These are phyloP conservation scores for Brassica incana DNA, from an alignment of 345 rosid genomes.

Conservation along the genomic window DNA sequence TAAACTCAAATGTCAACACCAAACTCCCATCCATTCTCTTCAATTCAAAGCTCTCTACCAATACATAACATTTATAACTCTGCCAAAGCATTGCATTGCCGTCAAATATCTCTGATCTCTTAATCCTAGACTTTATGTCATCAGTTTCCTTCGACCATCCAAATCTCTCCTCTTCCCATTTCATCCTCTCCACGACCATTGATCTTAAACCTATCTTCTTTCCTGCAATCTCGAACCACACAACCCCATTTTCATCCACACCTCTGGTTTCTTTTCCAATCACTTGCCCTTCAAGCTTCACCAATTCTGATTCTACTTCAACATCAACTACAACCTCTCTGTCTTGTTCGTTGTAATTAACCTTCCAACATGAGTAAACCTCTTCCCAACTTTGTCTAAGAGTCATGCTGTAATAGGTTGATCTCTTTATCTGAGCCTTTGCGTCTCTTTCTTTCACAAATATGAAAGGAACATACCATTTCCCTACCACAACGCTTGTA, in stretches of 20 bases:
- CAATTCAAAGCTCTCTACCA: constrained; percentile 66
- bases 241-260: constrained; percentile 39
- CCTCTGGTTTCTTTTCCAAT: not conserved
- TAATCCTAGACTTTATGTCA: constrained; percentile 22
- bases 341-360: not conserved
- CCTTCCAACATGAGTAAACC: constrained; percentile 41
- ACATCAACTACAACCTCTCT: constrained; percentile 36
- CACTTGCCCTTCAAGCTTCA: constrained; percentile 38
- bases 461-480: constrained; percentile 73
- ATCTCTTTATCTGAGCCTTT: constrained; percentile 44
- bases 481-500: constrained; percentile 48
- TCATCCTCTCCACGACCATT: constrained; percentile 52
- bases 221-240: constrained; percentile 40
- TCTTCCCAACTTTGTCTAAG: constrained; percentile 62
- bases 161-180: constrained; percentile 51
- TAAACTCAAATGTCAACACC: constrained; percentile 51
- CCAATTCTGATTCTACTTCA: constrained; percentile 40
- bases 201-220: constrained; percentile 47
- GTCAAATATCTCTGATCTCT: constrained; percentile 33
- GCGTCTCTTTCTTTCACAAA: constrained; percentile 47
- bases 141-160: constrained; percentile 44
- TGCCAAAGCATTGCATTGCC: constrained; percentile 44
- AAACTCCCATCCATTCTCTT: constrained; percentile 59
- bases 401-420: constrained; percentile 55
- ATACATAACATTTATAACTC: constrained; percentile 48